Base-by-base conservation (phyloP, 305 asterid genomes). In the Rubia tinctorum region DNA sequence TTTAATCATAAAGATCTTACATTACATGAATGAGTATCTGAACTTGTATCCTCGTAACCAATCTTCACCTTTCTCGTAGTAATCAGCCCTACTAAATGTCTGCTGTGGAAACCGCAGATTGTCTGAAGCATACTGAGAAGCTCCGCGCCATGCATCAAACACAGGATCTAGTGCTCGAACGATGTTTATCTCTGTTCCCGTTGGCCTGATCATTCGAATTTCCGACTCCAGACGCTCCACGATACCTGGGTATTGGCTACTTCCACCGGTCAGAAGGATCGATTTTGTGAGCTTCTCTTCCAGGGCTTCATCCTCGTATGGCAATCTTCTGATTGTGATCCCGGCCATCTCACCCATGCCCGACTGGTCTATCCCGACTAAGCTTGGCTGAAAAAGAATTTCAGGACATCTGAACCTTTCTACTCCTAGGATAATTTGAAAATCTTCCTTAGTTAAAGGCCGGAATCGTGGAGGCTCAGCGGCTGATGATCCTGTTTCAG, bases 401-500 rank as follows among this genome's bases (percentile, higher is more conserved):
- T 95, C 99, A 4, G 99, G 97, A 64, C 98, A 92, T 64, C 98
- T 86, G 82, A 95, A 95, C 77, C 99, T 87, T 81, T 95, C 98
- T 22, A 92, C 97, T 64, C 98, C 99, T 15, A 90, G 81, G 67
- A 77, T 70, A 37, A 95, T 82, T 84, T 90, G 99, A 80, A 88
- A 92, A 72, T 95, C 98, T 81, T 95, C 99, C 84, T 92, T 88
- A 63, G 94, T 85, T 62, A 83, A 87, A 79, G 98, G 98, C 65
- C 92, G 94, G 71, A 90, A 89, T 20, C 83, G 87, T n/a, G 95
- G 95, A 2, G 87, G 83, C 87, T 92, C 98, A 18, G 80, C 60
- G 7, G 90, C 69, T 47, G 93, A 73, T 25, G 96, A 68, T 69
- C 92, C 97, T 20, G 83, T 40, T 58, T 90, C 98, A 0, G 95